Conservation (phyloP, 306 rosid genomes). For the Malus fusca region DNA sequence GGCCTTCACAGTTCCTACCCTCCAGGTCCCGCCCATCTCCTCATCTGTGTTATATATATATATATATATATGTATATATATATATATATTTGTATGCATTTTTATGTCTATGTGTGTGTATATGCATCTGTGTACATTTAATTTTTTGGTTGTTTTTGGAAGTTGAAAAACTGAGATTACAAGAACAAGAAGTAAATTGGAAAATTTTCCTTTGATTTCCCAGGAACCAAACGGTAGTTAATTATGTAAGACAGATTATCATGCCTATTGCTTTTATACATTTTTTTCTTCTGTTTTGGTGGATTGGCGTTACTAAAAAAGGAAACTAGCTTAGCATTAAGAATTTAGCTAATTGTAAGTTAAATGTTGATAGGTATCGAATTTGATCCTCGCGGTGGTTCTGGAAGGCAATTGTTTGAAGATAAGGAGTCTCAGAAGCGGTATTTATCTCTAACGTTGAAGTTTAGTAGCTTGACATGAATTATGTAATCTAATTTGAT, state of each 20-base stretch:
- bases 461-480: neutral
- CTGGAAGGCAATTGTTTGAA: conserved; percentile 52
- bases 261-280: neutral
- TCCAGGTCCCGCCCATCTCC: conserved; percentile 37
- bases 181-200: neutral
- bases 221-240: neutral
- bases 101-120: neutral
- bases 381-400: conserved; percentile 17
- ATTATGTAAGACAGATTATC: neutral
- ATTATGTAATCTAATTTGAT: neutral
- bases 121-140: neutral
- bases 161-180: neutral
- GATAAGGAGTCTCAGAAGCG: conserved; percentile 21
- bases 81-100: neutral
- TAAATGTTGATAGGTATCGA: conserved; percentile 27
- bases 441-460: conserved; percentile 28
- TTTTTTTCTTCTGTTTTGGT: neutral
- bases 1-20: conserved; percentile 17
- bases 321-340: neutral
- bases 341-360: neutral
- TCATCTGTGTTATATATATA: neutral
- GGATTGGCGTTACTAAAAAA: neutral
- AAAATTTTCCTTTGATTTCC: neutral
- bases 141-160: neutral
- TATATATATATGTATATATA: too few relatives aligned